These are phyloP conservation scores for Ophiostoma triangulosporum DNA, from an alignment of 2,329 filamentous ascomycete genomes.

Conservation along the genomic window DNA sequence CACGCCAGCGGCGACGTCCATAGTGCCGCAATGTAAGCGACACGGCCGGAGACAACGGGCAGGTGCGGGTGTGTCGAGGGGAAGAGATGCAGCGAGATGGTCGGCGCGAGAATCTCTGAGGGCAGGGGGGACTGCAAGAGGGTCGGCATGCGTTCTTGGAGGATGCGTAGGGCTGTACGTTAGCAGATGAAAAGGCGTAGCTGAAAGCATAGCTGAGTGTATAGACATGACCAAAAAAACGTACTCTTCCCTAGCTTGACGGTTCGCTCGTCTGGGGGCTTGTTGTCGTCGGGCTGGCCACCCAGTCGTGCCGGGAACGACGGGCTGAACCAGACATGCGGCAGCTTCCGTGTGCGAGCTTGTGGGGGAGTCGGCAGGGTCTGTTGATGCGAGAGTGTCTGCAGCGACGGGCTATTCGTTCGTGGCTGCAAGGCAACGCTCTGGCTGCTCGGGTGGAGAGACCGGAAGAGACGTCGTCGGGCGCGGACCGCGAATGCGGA, in stretches of 20 bases:
- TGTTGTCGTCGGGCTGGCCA: slow-evolving; percentile 3
- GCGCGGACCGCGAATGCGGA: not conserved
- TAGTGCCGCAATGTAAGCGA: slow-evolving; percentile 82
- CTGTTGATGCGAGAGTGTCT: slow-evolving; percentile 1
- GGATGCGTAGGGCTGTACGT: slow-evolving; percentile 43
- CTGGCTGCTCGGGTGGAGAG: slow-evolving; percentile 8
- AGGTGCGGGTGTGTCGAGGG: slow-evolving; percentile 74
- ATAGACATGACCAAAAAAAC: slow-evolving; percentile 16
- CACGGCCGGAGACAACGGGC: slow-evolving; percentile 78
- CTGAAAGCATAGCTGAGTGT: not conserved
- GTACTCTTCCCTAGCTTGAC: slow-evolving; percentile 50
- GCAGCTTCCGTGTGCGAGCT: slow-evolving; percentile 17
- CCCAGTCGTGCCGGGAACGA: slow-evolving; percentile 18
- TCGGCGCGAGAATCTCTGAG: slow-evolving; percentile 61
- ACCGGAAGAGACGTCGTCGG: slow-evolving; percentile 15
- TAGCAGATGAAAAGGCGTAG: not conserved
- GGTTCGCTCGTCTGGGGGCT: slow-evolving; percentile 38
- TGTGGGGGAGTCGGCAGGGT: slow-evolving; percentile 3
- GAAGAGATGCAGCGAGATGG: slow-evolving; percentile 58
- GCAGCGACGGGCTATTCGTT: too few relatives aligned
- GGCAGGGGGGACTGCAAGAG: slow-evolving; percentile 55
- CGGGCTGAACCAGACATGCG: slow-evolving; percentile 32
- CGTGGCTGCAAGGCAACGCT: slow-evolving; percentile 1
- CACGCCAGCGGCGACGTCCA: slow-evolving; percentile 95
- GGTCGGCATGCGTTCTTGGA: slow-evolving; percentile 53